These are phyloP conservation scores for Fusarium brachygibbosum DNA, from an alignment of 2,329 filamentous ascomycete genomes.

Conservation along the genomic window DNA sequence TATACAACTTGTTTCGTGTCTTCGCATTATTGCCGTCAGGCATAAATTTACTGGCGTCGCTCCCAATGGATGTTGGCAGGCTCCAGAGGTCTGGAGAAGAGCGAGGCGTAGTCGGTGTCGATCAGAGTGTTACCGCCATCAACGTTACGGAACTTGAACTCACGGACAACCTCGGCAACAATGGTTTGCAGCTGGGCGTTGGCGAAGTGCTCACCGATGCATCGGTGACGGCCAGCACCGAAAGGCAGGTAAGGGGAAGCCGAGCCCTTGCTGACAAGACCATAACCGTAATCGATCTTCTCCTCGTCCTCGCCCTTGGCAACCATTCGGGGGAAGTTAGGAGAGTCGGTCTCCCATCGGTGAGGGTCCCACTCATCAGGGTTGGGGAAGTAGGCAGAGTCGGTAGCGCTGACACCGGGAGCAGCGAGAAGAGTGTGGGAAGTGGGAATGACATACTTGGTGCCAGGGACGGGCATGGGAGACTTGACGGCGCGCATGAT, in stretches of 20 bases:
- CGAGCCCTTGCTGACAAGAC: constrained; percentile 90
- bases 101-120: constrained; percentile 75
- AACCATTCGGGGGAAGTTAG: constrained; percentile 63
- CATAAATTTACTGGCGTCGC: constrained; percentile 64
- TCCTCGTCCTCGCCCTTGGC: constrained; percentile 71
- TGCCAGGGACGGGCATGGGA: constrained; percentile 86
- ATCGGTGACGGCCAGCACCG: constrained; percentile 91
- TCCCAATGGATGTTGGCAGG: constrained; percentile 83
- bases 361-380: constrained; percentile 89
- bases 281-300: constrained; percentile 94
- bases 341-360: constrained; percentile 81
- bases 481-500: constrained; percentile 94
- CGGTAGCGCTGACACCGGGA: constrained; percentile 82
- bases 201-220: constrained; percentile 97
- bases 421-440: constrained; percentile 86
- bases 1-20: constrained; percentile 46
- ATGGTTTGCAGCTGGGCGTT: constrained; percentile 93
- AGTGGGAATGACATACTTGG: constrained; percentile 84
- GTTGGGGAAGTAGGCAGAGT: constrained; percentile 83
- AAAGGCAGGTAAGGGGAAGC: constrained; percentile 94
- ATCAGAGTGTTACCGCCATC: constrained; percentile 78
- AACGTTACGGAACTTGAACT: constrained; percentile 83
- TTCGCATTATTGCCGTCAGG: constrained; percentile 27
- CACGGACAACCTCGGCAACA: constrained; percentile 78
- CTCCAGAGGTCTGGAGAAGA: constrained; percentile 80